Evolutionary conservation across 371 early-diverging fungal genomes (phyloP), one percentile per base, ranked within the genome.

Genomic region (Fennellomyces sp.): DNA sequence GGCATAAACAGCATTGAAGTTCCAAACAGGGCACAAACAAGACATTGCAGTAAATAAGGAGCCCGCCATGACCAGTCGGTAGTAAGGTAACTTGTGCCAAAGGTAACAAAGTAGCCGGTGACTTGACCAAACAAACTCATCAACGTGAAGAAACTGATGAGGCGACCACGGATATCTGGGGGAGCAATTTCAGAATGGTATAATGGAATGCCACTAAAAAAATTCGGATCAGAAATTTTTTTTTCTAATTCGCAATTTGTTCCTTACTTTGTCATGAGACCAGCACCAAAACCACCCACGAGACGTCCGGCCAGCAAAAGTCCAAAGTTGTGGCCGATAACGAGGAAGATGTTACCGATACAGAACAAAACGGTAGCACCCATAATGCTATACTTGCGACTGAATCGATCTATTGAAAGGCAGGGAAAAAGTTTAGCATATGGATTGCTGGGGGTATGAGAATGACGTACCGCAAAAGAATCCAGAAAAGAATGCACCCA

Each of bases 121-220:
- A 78, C 73, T n/a, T 72, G 71, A 21, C 81, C 81, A 47, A 76
- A 52, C 15, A 67, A 61, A 17, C 66, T 36, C 64, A 70, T 76
- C 21, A 74, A 52, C 21, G 72, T 73, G 39, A 72, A 78, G 15
- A 81, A 56, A 42, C 69, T 70, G 29, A 81, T 78, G 19, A 81
- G 50, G 28, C 81, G 67, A 35, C 81, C 81, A 64, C 81, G 81
- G 27, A 81, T 77, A 42, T 86, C 80, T 25, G 91, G 80, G 28
- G 96, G 91, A 15, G 97, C 89, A n/a, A 96, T 80, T 49, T 77
- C 81, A 39, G 78, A 75, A 47, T 75, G 81, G 31, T 80, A 64
- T 57, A 58, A 53, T 10, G 58, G 66, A 49, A 60, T 60, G 39
- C 41, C 60, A 47, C 60, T 60, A 29, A 27, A 13, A 41, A 5